Conservation (phyloP, 345 rosid genomes). For the Trapa bicornis region DNA sequence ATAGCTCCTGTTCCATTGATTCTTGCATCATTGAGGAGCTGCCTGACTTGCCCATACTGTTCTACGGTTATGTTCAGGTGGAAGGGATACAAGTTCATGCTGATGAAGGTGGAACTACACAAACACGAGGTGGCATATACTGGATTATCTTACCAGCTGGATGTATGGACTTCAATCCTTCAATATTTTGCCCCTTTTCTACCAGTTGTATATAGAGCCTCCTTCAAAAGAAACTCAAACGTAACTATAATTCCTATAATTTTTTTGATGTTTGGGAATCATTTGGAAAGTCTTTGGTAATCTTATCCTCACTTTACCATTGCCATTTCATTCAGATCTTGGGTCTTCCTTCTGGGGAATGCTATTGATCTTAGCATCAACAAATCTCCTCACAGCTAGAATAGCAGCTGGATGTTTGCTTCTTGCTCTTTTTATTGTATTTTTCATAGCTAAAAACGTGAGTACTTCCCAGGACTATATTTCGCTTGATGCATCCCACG, state of each 20-base stretch:
- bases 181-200: not conserved
- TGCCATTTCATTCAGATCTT: conserved; percentile 27
- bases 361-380: conserved; percentile 55
- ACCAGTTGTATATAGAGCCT: conserved; percentile 1
- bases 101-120: conserved; percentile 58
- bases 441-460: conserved; percentile 52
- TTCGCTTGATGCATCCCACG: not conserved
- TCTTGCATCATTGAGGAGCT: not conserved
- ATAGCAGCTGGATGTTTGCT: conserved; percentile 58
- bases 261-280: not conserved
- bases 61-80: conserved; percentile 25
- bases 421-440: conserved; percentile 39
- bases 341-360: conserved; percentile 72
- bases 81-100: conserved; percentile 63
- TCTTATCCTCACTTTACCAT: not conserved
- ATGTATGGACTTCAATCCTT: conserved; percentile 24
- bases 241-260: no score
- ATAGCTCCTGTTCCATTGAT: not conserved
- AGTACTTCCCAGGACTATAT: not conserved
- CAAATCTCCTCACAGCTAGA: conserved; percentile 49
- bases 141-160: conserved; percentile 58
- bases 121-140: conserved; percentile 52
- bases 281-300: not conserved
- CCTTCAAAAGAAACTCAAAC: not conserved
- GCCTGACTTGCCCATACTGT: not conserved